Conservation (phyloP, 441 rosid genomes). For the Gossypium aridum region DNA sequence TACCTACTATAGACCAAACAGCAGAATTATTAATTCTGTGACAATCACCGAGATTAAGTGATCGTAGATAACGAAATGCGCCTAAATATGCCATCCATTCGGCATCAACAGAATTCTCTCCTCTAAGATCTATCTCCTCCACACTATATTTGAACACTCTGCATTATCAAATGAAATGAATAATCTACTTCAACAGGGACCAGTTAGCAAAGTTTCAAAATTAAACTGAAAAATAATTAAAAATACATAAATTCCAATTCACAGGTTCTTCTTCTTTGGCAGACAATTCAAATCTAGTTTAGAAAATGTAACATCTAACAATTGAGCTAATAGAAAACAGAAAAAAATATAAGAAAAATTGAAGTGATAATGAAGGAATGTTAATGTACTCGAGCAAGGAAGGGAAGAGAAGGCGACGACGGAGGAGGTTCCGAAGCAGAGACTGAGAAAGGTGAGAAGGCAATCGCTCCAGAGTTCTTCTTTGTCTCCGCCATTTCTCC, state of each 20-base stretch:
- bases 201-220: neutral
- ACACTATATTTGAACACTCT: slow-evolving; percentile 71
- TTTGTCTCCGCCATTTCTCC: slow-evolving; percentile 69
- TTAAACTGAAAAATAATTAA: neutral
- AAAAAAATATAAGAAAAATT: no score
- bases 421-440: slow-evolving; percentile 55
- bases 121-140: slow-evolving; percentile 68
- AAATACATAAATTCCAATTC: neutral
- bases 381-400: slow-evolving; percentile 72
- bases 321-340: neutral
- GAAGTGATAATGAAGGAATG: neutral
- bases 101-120: slow-evolving; percentile 65
- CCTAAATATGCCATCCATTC: slow-evolving; percentile 96
- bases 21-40: slow-evolving; percentile 57
- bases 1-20: slow-evolving; percentile 76
- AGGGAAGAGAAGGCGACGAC: slow-evolving; percentile 72
- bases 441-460: slow-evolving; percentile 77
- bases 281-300: neutral
- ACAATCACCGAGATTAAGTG: slow-evolving; percentile 65
- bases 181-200: neutral
- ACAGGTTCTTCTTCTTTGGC: neutral
- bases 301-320: neutral
- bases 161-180: slow-evolving; percentile 7
- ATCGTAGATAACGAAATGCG: slow-evolving; percentile 46
- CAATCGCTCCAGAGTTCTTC: slow-evolving; percentile 59